Percentiles rank a stretch among this genome's conserved stretches.
Conservation (phyloP, 2,329 filamentous ascomycete genomes). For the Ceratocystis albifundus region DNA sequence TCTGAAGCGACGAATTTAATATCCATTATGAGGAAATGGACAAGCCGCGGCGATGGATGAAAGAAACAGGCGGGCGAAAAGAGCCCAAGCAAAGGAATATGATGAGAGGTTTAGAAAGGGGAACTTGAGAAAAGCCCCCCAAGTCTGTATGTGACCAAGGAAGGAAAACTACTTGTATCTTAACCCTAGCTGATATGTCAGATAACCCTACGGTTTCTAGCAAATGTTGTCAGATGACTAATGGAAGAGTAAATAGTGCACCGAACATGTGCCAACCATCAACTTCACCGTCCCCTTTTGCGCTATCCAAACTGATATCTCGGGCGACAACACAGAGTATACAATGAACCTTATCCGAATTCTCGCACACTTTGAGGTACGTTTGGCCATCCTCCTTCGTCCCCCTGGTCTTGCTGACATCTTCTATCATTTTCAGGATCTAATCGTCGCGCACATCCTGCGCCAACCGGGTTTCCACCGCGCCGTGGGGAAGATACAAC, state of each 20-base stretch:
- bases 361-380: constrained; percentile 5
- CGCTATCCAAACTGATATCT: neutral
- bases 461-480: constrained; percentile 42
- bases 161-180: neutral
- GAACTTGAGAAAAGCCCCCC: neutral
- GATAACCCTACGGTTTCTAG: neutral
- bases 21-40: neutral
- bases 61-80: neutral
- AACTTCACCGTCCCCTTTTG: too few species aligned
- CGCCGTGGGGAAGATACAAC: constrained; percentile 42
- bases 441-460: constrained; percentile 31
- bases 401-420: neutral
- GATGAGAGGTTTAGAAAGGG: neutral
- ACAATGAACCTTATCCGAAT: constrained; percentile 12
- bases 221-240: neutral
- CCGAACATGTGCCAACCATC: neutral
- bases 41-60: neutral
- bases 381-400: neutral
- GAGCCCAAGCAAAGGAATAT: neutral
- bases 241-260: neutral
- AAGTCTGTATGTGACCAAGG: neutral
- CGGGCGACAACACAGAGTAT: neutral
- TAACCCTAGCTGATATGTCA: neutral
- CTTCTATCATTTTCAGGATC: constrained; percentile 27
- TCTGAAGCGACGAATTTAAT: constrained; percentile 22